Conservation (phyloP, 257 asterid species). For the Nicotiana tabacum region DNA sequence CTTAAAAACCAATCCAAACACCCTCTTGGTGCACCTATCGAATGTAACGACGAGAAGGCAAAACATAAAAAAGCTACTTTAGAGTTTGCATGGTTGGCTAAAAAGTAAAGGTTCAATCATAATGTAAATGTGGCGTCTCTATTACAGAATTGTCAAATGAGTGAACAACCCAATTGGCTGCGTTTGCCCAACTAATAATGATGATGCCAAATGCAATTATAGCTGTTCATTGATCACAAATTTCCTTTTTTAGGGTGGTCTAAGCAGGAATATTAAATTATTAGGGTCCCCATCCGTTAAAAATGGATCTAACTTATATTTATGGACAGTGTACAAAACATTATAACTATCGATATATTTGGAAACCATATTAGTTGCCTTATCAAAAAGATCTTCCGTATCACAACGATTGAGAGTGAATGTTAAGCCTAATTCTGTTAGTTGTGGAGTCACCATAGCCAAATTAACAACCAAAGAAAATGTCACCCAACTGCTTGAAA, state of each 20-base stretch:
- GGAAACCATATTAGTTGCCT: background rate
- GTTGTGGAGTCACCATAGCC: background rate
- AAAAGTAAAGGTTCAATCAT: constrained; percentile 1
- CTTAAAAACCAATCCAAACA: too few species aligned
- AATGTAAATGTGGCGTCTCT: constrained; percentile 10
- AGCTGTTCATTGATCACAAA: background rate
- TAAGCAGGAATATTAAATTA: too few species aligned
- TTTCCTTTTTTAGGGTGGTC: background rate
- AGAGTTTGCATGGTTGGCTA: constrained; percentile 14
- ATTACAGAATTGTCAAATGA: background rate
- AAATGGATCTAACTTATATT: too few species aligned
- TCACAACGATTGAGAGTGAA: background rate
- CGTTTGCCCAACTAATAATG: background rate
- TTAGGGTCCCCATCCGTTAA: too few species aligned
- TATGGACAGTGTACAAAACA: too few species aligned
- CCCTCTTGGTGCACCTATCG: too few species aligned
- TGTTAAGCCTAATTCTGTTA: background rate
- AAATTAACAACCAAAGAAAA: too few species aligned
- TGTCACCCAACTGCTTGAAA: too few species aligned
- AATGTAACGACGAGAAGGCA: too few species aligned
- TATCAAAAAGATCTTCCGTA: background rate
- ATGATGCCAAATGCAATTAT: background rate
- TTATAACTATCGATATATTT: too few species aligned
- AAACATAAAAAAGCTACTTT: too few species aligned
- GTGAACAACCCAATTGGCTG: background rate